These are phyloP conservation scores for Pyrenochaeta sp. DNA, from an alignment of 2,329 filamentous ascomycete species.

Conservation along the genomic window DNA sequence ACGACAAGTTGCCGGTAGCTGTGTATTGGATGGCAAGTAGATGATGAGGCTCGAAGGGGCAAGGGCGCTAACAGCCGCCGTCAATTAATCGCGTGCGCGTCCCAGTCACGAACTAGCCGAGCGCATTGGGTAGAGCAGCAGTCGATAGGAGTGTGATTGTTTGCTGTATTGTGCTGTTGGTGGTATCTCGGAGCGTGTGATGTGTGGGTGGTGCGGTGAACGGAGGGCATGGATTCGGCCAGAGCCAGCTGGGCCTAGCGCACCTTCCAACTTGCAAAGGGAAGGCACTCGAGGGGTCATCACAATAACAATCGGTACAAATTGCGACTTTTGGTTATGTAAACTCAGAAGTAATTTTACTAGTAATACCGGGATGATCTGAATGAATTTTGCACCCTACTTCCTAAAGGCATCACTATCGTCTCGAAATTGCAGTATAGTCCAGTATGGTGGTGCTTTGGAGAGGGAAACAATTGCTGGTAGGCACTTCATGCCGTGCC, in stretches of 20 bases:
- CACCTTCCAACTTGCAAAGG: slow-evolving; percentile 13
- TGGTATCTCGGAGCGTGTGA: slow-evolving; percentile 22
- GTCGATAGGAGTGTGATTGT: slow-evolving; percentile 18
- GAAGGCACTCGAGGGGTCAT: slow-evolving; percentile 11
- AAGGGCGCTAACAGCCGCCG: slow-evolving; percentile 36
- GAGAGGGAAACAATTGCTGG: not conserved
- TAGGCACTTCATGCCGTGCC: not conserved
- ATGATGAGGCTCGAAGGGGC: slow-evolving; percentile 35
- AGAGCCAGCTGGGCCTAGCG: slow-evolving; percentile 32
- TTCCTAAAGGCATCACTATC: too few species aligned
- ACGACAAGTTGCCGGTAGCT: slow-evolving; percentile 55
- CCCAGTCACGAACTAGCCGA: slow-evolving; percentile 30
- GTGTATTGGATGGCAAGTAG: slow-evolving; percentile 24
- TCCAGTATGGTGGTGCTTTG: too few species aligned
- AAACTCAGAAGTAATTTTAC: too few species aligned
- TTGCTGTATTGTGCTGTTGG: slow-evolving; percentile 15
- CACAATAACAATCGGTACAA: slow-evolving; percentile 9
- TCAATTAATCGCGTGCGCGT: slow-evolving; percentile 37
- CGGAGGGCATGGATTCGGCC: slow-evolving; percentile 24
- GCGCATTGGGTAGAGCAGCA: slow-evolving; percentile 34
- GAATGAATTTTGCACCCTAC: too few species aligned
- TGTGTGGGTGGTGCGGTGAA: slow-evolving; percentile 23
- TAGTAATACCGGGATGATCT: too few species aligned
- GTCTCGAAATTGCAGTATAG: too few species aligned
- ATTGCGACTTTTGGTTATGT: not conserved